Evolutionary conservation across 1,284 basidiomycete species (phyloP).

Genomic region (Cutaneotrichosporon curvatum): DNA sequence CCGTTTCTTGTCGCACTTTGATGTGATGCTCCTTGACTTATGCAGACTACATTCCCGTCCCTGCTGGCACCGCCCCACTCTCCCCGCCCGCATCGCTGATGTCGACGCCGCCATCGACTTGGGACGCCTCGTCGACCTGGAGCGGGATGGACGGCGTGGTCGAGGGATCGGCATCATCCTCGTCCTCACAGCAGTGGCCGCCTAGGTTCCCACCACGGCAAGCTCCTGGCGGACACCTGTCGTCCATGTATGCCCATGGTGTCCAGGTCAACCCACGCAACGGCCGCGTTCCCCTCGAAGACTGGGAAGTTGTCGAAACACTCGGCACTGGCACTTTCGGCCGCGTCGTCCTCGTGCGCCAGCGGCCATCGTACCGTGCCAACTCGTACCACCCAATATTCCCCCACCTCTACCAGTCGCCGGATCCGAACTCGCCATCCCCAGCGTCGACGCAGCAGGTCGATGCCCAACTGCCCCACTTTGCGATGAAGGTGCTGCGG

Average conservation of each 20-base stretch:
- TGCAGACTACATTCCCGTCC: constrained; percentile 16
- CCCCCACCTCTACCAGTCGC: constrained; percentile 39
- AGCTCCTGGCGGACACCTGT: neutral
- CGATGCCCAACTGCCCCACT: constrained; percentile 45
- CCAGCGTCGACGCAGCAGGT: constrained; percentile 38
- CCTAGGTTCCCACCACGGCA: constrained; percentile 4
- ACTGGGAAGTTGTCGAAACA: constrained; percentile 47
- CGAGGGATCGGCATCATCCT: constrained; percentile 9
- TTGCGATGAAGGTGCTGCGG: constrained; percentile 52
- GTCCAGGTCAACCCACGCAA: constrained; percentile 1
- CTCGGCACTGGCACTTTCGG: constrained; percentile 48
- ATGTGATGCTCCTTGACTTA: neutral
- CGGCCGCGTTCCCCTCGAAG: constrained; percentile 32
- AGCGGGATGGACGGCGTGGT: constrained; percentile 19
- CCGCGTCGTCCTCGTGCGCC: constrained; percentile 44
- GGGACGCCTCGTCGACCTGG: constrained; percentile 29
- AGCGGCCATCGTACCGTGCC: constrained; percentile 42
- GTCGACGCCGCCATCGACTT: constrained; percentile 33
- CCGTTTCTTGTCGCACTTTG: no score
- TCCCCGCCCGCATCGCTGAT: constrained; percentile 36
- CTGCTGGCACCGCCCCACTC: constrained; percentile 20
- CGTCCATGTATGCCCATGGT: neutral
- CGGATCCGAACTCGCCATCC: constrained; percentile 35
- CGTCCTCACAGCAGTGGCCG: constrained; percentile 8
- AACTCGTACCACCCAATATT: constrained; percentile 47